Conservation (phyloP, 805 yeast genomes). For the Candida ipomoeae region DNA sequence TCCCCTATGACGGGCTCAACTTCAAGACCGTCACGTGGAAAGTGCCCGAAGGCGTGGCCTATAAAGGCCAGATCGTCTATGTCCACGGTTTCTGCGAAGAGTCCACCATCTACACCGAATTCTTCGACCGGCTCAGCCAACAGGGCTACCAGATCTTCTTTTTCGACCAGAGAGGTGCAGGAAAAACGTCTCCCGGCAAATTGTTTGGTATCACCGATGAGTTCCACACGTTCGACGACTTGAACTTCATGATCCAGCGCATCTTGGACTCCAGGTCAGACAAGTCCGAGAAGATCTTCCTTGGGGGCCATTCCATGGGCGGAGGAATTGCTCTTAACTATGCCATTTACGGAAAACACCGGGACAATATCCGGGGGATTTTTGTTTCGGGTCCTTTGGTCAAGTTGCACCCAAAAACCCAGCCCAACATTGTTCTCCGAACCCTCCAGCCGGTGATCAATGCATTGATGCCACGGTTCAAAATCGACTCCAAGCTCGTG, state of each 20-base stretch:
- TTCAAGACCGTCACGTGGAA: constrained; percentile 41
- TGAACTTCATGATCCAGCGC: constrained; percentile 51
- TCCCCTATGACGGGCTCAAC: constrained; percentile 35
- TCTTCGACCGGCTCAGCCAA: constrained; percentile 49
- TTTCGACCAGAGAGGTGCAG: constrained; percentile 77
- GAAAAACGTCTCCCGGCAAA: constrained; percentile 55
- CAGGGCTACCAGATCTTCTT: constrained; percentile 62
- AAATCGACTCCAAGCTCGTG: constrained; percentile 52
- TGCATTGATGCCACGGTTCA: constrained; percentile 43
- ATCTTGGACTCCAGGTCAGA: constrained; percentile 34
- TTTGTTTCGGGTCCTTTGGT: constrained; percentile 60
- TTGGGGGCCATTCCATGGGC: constrained; percentile 80
- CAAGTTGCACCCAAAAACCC: constrained; percentile 51
- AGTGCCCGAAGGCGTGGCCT: constrained; percentile 28
- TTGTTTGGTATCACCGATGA: constrained; percentile 57
- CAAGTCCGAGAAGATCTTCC: constrained; percentile 38
- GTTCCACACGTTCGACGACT: constrained; percentile 50
- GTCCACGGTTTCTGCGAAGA: constrained; percentile 75
- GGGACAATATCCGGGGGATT: constrained; percentile 43
- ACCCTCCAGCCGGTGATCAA: constrained; percentile 36
- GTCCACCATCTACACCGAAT: constrained; percentile 43
- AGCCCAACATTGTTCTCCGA: constrained; percentile 47
- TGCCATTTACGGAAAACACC: constrained; percentile 50
- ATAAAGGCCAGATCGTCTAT: constrained; percentile 53
- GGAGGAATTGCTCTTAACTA: constrained; percentile 69